Conservation (phyloP, 192 early-diverging fungal genomes). For the Diversispora epigaea region DNA sequence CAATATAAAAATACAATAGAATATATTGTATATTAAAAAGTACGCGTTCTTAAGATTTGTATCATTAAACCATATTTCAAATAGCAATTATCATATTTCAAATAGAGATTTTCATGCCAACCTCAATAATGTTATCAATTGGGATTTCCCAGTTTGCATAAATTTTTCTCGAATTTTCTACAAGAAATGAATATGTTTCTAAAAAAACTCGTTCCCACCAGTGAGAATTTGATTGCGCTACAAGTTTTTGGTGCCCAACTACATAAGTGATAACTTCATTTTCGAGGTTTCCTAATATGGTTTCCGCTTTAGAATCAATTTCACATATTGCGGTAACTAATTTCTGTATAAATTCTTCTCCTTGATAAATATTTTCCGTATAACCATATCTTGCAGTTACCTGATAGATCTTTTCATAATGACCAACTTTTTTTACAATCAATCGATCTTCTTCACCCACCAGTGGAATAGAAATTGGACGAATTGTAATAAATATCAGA, state of each 20-base stretch:
- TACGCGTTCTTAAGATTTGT: too few relatives aligned
- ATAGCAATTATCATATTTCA: not conserved
- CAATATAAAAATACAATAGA: too few relatives aligned
- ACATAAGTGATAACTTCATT: slow-evolving; percentile 6
- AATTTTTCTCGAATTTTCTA: slow-evolving; percentile 11
- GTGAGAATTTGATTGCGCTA: not conserved
- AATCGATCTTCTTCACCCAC: slow-evolving; percentile 29
- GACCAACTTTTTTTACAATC: slow-evolving; percentile 4
- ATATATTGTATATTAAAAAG: too few relatives aligned
- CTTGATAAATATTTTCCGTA: slow-evolving; percentile 16
- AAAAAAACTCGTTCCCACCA: not conserved
- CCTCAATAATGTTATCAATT: slow-evolving; percentile 4
- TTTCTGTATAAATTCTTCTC: slow-evolving; percentile 11
- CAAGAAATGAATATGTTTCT: not conserved
- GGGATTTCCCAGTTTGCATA: slow-evolving; percentile 26
- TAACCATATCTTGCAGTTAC: slow-evolving; percentile 25
- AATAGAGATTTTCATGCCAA: slow-evolving; percentile 14
- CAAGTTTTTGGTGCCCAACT: not conserved
- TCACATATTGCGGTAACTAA: not conserved
- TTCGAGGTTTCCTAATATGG: not conserved
- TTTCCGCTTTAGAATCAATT: not conserved
- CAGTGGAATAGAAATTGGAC: slow-evolving; percentile 12
- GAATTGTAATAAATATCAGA: slow-evolving; percentile 30
- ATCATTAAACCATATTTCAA: too few relatives aligned
- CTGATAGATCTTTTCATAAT: not conserved